A percentile compares a stretch with the other conserved stretches of the same genome.
These are phyloP conservation scores for Fusarium secorum DNA, from an alignment of 2,329 filamentous ascomycete species.

Conservation along the genomic window DNA sequence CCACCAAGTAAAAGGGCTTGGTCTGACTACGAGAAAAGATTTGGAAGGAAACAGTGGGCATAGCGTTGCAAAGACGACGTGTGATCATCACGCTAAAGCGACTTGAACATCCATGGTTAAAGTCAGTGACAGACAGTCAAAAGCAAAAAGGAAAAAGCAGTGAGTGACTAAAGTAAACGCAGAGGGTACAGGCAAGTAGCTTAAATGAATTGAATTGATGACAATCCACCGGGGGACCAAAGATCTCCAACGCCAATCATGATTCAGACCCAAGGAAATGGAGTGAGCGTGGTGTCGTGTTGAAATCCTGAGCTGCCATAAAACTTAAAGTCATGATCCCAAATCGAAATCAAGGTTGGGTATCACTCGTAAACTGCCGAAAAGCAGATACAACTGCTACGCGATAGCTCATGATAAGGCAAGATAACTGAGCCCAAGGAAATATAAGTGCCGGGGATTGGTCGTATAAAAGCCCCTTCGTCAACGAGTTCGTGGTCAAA, in stretches of 20 bases:
- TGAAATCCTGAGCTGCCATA: conserved; percentile 45
- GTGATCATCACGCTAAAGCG: conserved; percentile 34
- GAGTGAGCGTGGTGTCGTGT: conserved; percentile 44
- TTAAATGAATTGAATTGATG: conserved; percentile 49
- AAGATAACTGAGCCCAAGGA: conserved; percentile 42
- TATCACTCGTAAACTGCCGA: conserved; percentile 39
- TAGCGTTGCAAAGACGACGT: conserved; percentile 20
- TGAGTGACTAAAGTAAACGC: conserved; percentile 39
- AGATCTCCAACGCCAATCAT: conserved; percentile 55
- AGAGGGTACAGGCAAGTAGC: conserved; percentile 40
- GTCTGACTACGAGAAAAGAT: conserved; percentile 32
- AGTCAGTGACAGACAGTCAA: conserved; percentile 34
- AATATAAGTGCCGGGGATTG: conserved; percentile 35
- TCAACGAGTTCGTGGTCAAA: conserved; percentile 44
- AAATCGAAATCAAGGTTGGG: conserved; percentile 36
- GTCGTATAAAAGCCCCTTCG: conserved; percentile 38
- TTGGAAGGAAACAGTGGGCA: conserved; percentile 12
- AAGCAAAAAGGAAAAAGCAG: conserved; percentile 38
- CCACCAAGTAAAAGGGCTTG: not conserved
- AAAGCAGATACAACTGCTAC: conserved; percentile 36
- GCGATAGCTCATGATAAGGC: conserved; percentile 35
- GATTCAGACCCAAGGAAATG: conserved; percentile 50
- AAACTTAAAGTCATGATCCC: conserved; percentile 43
- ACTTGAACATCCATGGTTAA: conserved; percentile 23
- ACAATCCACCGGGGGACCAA: conserved; percentile 48